Evolutionary conservation across 2,329 filamentous ascomycete genomes (phyloP).

Genomic region (Dothidotthia symphoricarpi): DNA sequence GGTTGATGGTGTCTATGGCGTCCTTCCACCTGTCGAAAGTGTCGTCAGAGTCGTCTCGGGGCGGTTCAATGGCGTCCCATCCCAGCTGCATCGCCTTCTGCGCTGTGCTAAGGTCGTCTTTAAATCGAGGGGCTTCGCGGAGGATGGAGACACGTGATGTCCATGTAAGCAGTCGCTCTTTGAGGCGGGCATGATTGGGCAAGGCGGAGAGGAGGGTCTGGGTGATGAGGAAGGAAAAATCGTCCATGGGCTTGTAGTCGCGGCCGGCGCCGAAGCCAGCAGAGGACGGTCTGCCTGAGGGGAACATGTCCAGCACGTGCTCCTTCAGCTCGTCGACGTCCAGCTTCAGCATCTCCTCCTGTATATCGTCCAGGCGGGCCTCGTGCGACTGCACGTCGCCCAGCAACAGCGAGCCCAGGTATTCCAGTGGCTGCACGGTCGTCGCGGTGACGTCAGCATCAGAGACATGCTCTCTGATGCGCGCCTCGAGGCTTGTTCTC

Average conservation of each 20-base stretch:
- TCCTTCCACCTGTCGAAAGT: slow-evolving; percentile 38
- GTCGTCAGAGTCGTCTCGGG: slow-evolving; percentile 30
- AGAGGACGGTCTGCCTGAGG: slow-evolving; percentile 48
- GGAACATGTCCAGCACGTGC: slow-evolving; percentile 80
- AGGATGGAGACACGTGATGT: slow-evolving; percentile 72
- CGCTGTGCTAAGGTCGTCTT: slow-evolving; percentile 63
- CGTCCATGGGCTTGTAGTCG: slow-evolving; percentile 72
- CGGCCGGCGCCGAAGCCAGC: slow-evolving; percentile 34
- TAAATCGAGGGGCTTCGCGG: slow-evolving; percentile 67
- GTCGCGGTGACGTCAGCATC: slow-evolving; percentile 23
- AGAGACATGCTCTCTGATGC: slow-evolving; percentile 32
- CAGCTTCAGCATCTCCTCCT: slow-evolving; percentile 64
- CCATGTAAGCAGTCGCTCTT: slow-evolving; percentile 74
- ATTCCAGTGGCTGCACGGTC: slow-evolving; percentile 43
- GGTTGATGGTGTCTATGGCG: slow-evolving; percentile 55
- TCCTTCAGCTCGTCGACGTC: slow-evolving; percentile 85
- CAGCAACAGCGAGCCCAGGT: slow-evolving; percentile 69
- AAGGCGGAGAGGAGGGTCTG: slow-evolving; percentile 87
- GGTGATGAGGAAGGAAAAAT: slow-evolving; percentile 85
- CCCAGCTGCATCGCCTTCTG: slow-evolving; percentile 64
- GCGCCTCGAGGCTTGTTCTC: slow-evolving; percentile 32
- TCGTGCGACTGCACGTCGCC: slow-evolving; percentile 68
- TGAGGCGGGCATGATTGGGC: slow-evolving; percentile 73
- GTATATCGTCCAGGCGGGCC: slow-evolving; percentile 70
- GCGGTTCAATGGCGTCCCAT: slow-evolving; percentile 60